These are phyloP conservation scores for Trichoderma breve DNA, from an alignment of 2,329 filamentous ascomycete species.

Conservation along the genomic window DNA sequence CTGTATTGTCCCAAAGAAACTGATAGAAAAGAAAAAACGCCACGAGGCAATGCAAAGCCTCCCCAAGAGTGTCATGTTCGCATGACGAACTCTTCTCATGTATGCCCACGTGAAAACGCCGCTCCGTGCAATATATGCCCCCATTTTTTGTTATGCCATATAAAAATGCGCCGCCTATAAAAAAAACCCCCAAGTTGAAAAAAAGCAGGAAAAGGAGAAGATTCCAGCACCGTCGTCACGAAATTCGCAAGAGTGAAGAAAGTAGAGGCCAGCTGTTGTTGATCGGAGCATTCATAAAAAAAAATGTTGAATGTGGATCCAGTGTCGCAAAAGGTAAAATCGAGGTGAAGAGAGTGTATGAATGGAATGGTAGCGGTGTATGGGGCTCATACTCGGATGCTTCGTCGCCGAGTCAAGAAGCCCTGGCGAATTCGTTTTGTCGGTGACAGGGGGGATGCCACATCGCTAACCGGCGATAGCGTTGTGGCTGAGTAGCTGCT, in stretches of 20 bases:
- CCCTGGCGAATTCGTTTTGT: conserved; percentile 37
- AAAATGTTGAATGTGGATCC: conserved; percentile 12
- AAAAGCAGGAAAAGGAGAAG: not conserved
- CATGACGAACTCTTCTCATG: conserved; percentile 13
- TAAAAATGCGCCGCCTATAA: conserved; percentile 13
- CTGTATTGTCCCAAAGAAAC: not conserved
- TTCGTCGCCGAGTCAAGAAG: conserved; percentile 40
- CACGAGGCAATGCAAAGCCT: conserved; percentile 6
- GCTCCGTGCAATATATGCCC: conserved; percentile 8
- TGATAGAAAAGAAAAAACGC: conserved; percentile 9
- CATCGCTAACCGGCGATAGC: conserved; percentile 25
- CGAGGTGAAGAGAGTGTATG: not conserved
- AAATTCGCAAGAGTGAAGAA: not conserved
- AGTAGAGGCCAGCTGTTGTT: conserved; percentile 12
- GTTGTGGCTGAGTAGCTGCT: conserved; percentile 30
- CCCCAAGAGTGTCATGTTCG: conserved; percentile 10
- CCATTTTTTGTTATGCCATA: conserved; percentile 15
- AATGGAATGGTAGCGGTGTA: conserved; percentile 3
- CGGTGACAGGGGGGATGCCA: conserved; percentile 28
- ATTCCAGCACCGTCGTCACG: conserved; percentile 15
- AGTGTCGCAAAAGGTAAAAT: not conserved
- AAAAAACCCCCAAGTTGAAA: conserved; percentile 5
- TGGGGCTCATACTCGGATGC: conserved; percentile 36
- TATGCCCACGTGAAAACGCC: conserved; percentile 17
- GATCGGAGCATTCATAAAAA: conserved; percentile 11